Base-by-base conservation (phyloP, 768 basidiomycete species). In the Wakefieldia striispora region DNA sequence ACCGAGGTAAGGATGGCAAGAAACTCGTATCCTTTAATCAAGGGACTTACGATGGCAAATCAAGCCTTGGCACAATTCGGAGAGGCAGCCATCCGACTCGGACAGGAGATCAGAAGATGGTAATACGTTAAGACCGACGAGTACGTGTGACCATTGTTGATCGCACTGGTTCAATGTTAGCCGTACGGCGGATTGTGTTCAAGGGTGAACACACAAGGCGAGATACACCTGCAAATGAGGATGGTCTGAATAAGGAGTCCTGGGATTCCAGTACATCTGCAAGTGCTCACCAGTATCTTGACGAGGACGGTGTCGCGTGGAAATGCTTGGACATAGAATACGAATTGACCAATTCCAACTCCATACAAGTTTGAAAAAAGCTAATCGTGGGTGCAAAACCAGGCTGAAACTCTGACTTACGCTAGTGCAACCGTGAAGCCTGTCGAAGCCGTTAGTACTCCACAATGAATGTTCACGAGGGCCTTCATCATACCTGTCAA, bases 241-340 rank as follows among this genome's bases (percentile, higher is more conserved):
- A 34, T 5, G 4, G 6, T 16, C 23, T 3, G n/a, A 37, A 14
- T n/a, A 23, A 24, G 43, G 2, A 16, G 5, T 3, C 2, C 26
- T 13, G 16, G 4, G n/a, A n/a, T 7, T 24, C 8, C 3, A 34
- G 34, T 26, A 21, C 4, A 4, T 3, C 9, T n/a, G 2, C 14
- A 27, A n/a, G 19, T 17, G 24, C 62, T 50, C 7, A 62, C 62
- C 49, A 49, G n/a, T 12, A 14, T 7, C 39, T 47, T 64, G 7
- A 64, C 14, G 3, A 23, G 36, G 11, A 37, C 9, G 26, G 12
- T 13, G 27, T 64, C 62, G 13, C 7, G 36, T 2, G 60, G 60
- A 53, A 64, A 64, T 1, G 45, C 37, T 38, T 31, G 34, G 12
- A 54, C 13, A 38, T 64, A 64, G 35, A 55, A 58, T 9, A 53